Conservation (phyloP, 352 stramenopile species). For the Phytophthora pseudosyringae region DNA sequence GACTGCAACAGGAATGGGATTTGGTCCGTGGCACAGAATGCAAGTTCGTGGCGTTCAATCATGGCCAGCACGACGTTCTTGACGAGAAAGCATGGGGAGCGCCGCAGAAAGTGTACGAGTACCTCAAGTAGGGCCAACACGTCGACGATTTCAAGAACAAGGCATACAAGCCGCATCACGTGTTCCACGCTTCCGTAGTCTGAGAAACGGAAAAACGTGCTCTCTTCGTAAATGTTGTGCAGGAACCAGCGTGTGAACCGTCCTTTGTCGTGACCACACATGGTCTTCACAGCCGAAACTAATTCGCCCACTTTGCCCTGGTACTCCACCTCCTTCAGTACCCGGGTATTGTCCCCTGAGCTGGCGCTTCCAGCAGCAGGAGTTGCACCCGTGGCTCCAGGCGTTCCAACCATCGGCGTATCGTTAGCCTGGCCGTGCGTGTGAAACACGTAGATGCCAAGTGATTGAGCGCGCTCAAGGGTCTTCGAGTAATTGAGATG, state of each 20-base stretch:
- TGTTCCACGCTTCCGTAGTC: constrained; percentile 87
- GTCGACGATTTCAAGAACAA: constrained; percentile 86
- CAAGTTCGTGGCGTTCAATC: constrained; percentile 85
- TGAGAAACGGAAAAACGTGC: constrained; percentile 83
- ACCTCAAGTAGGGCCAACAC: constrained; percentile 83
- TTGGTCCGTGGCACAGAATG: constrained; percentile 83
- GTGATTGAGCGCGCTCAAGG: constrained; percentile 79
- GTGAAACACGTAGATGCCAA: constrained; percentile 88
- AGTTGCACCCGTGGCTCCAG: constrained; percentile 16
- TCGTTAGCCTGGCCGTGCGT: constrained; percentile 79
- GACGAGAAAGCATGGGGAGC: constrained; percentile 76
- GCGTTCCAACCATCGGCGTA: constrained; percentile 32
- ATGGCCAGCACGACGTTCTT: constrained; percentile 86
- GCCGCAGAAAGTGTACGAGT: constrained; percentile 79
- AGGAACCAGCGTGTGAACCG: constrained; percentile 85
- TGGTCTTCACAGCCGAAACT: constrained; percentile 85
- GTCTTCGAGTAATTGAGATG: constrained; percentile 80
- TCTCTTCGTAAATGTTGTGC: constrained; percentile 83
- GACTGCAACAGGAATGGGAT: constrained; percentile 83
- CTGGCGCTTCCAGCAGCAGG: constrained; percentile 19
- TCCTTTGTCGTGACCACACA: constrained; percentile 88
- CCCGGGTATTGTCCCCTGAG: constrained; percentile 52
- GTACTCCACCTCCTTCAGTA: constrained; percentile 83
- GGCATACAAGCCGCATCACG: constrained; percentile 78
- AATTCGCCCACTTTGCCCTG: constrained; percentile 85